Evolutionary conservation across 805 yeast genomes (phyloP).

Genomic region (Saccharomycopsis fibuligera): DNA sequence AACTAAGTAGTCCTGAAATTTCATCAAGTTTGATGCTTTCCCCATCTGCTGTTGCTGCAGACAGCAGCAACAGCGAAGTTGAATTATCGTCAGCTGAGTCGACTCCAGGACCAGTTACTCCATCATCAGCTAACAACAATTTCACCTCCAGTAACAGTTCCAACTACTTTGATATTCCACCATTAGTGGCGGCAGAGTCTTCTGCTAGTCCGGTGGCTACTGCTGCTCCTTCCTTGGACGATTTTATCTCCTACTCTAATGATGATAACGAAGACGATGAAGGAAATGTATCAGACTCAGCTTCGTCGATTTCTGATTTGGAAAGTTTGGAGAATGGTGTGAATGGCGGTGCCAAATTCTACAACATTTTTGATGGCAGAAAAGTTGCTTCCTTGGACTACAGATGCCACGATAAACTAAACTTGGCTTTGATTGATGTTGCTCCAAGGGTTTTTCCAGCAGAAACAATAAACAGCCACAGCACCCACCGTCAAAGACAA

Average conservation of each 20-base stretch:
- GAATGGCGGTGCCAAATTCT: neutral
- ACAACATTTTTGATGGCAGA: constrained; percentile 1
- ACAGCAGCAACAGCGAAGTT: neutral
- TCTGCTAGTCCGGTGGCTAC: neutral
- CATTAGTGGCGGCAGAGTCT: neutral
- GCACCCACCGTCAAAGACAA: neutral
- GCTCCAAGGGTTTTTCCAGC: neutral
- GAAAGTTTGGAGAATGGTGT: neutral
- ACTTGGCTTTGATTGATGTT: constrained; percentile 2
- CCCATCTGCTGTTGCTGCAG: neutral
- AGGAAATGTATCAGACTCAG: neutral
- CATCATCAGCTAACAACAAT: neutral
- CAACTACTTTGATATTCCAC: neutral
- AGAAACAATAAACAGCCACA: neutral
- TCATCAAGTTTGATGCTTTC: neutral
- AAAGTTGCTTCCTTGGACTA: constrained; percentile 4
- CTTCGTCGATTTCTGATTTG: neutral
- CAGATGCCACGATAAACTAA: constrained; percentile 14
- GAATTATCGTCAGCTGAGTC: neutral
- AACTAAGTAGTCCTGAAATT: neutral
- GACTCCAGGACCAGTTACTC: neutral
- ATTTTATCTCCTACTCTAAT: constrained; percentile 1
- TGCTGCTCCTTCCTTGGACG: constrained; percentile 3
- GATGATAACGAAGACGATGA: constrained; percentile 2
- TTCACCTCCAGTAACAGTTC: neutral